A percentile compares a stretch with the other conserved stretches of the same genome.
These are phyloP conservation scores for Reutealis trisperma DNA, from an alignment of 345 rosid species.

Conservation along the genomic window DNA sequence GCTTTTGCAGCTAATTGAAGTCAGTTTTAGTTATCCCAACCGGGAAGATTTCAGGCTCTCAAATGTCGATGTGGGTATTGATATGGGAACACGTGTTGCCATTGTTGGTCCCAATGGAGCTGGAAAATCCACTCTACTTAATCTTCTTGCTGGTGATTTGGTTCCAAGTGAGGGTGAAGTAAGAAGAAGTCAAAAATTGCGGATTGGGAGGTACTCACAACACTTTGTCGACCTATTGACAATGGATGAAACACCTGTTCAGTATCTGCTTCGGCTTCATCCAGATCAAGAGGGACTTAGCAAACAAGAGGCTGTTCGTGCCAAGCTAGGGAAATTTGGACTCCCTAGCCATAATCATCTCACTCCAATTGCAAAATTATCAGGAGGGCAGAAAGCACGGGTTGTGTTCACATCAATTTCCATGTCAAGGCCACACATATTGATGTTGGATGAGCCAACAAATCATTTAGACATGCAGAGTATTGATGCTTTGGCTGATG, in stretches of 20 bases:
- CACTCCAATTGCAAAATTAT: constrained; percentile 79
- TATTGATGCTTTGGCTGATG: constrained; percentile 92
- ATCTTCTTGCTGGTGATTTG: constrained; percentile 92
- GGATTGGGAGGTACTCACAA: constrained; percentile 94
- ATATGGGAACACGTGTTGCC: constrained; percentile 96
- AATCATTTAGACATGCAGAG: constrained; percentile 98
- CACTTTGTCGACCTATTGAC: constrained; percentile 90
- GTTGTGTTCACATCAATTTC: constrained; percentile 94
- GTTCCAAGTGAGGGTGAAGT: constrained; percentile 80
- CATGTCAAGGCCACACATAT: constrained; percentile 89
- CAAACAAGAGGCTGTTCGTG: constrained; percentile 95
- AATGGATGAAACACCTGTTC: constrained; percentile 92
- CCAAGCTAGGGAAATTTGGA: constrained; percentile 93
- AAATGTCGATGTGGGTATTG: constrained; percentile 90
- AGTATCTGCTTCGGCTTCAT: constrained; percentile 91
- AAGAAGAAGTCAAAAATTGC: constrained; percentile 82
- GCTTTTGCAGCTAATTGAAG: constrained; percentile 82
- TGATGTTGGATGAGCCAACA: constrained; percentile 89
- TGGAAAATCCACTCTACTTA: constrained; percentile 87
- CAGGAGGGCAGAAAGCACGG: constrained; percentile 92
- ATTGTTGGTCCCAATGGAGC: constrained; percentile 98
- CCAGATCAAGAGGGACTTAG: constrained; percentile 96
- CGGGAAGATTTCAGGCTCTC: constrained; percentile 78
- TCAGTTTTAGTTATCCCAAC: constrained; percentile 84
- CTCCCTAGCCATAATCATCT: constrained; percentile 90